These are phyloP conservation scores for Arthrobotrys conoides DNA, from an alignment of 2,329 filamentous ascomycete genomes.

Conservation along the genomic window DNA sequence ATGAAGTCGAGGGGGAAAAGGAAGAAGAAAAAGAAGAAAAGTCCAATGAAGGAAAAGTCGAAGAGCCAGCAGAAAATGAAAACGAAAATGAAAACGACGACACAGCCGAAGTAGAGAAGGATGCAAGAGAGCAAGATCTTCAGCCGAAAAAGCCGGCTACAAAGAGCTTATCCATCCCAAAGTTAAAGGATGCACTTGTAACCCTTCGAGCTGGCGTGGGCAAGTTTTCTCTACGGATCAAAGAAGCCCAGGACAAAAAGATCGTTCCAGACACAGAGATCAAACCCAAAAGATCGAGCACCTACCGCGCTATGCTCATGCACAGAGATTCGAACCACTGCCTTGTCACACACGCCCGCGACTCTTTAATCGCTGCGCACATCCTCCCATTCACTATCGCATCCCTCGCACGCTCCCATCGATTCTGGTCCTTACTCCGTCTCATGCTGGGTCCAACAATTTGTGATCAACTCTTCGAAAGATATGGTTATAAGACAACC, in stretches of 20 bases:
- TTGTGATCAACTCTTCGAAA: conserved; percentile 44
- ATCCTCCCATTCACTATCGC: conserved; percentile 57
- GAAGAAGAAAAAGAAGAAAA: conserved; percentile 5
- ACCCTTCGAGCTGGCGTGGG: conserved; percentile 44
- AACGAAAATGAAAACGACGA: conserved; percentile 3
- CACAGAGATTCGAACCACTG: conserved; percentile 53
- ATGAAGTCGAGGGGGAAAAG: conserved; percentile 4
- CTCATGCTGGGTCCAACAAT: conserved; percentile 50
- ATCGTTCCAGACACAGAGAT: conserved; percentile 28
- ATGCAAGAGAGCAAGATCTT: conserved; percentile 11
- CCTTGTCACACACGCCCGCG: conserved; percentile 47
- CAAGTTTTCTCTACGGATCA: conserved; percentile 46
- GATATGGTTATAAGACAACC: conserved; percentile 52
- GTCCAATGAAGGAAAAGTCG: neutral
- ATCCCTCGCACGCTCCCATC: conserved; percentile 38
- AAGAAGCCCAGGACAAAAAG: conserved; percentile 52
- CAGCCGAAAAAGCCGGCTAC: conserved; percentile 3
- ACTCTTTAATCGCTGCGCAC: conserved; percentile 52
- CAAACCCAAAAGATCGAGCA: conserved; percentile 39
- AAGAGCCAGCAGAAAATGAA: neutral
- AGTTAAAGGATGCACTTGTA: conserved; percentile 38
- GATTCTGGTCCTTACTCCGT: conserved; percentile 52
- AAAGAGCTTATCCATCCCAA: conserved; percentile 26
- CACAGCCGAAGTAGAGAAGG: conserved; percentile 4
- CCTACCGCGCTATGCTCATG: conserved; percentile 48